Base-by-base conservation (phyloP, 1,139 yeast species). In the Meyerozyma elateridarum region DNA sequence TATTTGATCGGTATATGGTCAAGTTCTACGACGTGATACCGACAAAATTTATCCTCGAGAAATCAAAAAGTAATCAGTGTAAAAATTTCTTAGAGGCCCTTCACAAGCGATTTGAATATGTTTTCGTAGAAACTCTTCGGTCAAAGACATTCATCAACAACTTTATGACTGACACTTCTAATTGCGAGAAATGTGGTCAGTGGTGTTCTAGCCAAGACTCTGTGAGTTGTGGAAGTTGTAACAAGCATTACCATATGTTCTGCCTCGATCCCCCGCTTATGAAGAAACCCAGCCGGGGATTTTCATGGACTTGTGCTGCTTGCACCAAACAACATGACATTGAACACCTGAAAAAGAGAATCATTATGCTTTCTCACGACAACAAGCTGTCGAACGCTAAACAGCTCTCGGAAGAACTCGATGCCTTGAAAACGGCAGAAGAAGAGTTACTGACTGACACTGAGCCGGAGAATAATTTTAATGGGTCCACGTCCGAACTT, bases 241-340 rank as follows among this genome's bases (percentile, higher is more conserved):
- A 66, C 9, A 68, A 72, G 20, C 68, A 68, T 41, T 85, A 77
- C 45, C 97, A 89, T 59, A 76, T 88, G 78, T 64, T 75, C 30
- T 89, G 97, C 53, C 73, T 89, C 30, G 88, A 83, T 40, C 96
- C 96, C 1, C 96, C 96, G 0, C 56, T 87, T 28, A 53, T 73
- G 33, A 74, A 76, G 44, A 85, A 85, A 46, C 96, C 96, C 0
- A 79, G 87, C 30, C 62, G 95, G 36, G 96, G 96, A 1, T 84
- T 87, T 51, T 85, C 88, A 5, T 89, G 96, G 96, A 73, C 88
- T n/a, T 89, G 96, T 64, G 91, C 87, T 15, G 54, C 64, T 3
- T 88, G 96, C 58, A 70, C 84, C 13, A 74, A 73, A 44, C 64
- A 52, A 25, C 55, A 61, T 29, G 74, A 64, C 37, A 52, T 62